phyloP scores from a whole-genome alignment of 148 eudicot species.

The Rhododendron mucronatum region DNA sequence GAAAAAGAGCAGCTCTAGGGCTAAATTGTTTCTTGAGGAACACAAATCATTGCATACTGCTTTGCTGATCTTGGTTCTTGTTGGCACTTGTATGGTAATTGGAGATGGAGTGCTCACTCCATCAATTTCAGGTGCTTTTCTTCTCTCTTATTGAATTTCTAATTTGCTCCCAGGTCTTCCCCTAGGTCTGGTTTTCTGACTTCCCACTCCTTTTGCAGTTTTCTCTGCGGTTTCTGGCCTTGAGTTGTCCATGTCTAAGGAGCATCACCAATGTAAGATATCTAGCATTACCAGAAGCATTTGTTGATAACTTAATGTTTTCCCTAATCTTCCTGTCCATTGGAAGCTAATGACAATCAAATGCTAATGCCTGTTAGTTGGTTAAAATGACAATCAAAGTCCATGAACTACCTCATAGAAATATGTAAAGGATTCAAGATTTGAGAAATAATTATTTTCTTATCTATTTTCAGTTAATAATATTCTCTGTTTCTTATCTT shows the following conservation, averaged over 20 bases:
- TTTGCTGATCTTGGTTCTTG: conserved; percentile 75
- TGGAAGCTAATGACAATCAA: background rate
- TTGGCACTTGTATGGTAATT: conserved; percentile 95
- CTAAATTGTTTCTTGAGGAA: conserved; percentile 59
- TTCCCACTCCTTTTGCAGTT: conserved; percentile 42
- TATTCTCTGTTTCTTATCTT: background rate
- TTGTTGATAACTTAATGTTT: background rate
- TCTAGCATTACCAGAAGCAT: background rate
- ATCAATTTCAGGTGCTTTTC: conserved; percentile 67
- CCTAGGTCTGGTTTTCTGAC: background rate
- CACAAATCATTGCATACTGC: conserved; percentile 71
- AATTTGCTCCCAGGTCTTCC: background rate
- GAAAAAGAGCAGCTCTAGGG: conserved; percentile 45
- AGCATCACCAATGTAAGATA: conserved; percentile 68
- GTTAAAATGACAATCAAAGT: background rate
- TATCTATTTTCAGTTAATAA: background rate
- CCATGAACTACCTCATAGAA: background rate
- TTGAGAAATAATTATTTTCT: background rate
- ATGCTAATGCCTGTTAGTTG: background rate
- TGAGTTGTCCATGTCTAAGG: conserved; percentile 67
- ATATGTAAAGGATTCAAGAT: background rate
- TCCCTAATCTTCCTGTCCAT: background rate
- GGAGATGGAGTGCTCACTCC: conserved; percentile 95
- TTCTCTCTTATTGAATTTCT: background rate
- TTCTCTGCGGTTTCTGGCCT: conserved; percentile 94